These are phyloP conservation scores for Venturia pyrina DNA, from an alignment of 2,329 filamentous ascomycete genomes.

Conservation along the genomic window DNA sequence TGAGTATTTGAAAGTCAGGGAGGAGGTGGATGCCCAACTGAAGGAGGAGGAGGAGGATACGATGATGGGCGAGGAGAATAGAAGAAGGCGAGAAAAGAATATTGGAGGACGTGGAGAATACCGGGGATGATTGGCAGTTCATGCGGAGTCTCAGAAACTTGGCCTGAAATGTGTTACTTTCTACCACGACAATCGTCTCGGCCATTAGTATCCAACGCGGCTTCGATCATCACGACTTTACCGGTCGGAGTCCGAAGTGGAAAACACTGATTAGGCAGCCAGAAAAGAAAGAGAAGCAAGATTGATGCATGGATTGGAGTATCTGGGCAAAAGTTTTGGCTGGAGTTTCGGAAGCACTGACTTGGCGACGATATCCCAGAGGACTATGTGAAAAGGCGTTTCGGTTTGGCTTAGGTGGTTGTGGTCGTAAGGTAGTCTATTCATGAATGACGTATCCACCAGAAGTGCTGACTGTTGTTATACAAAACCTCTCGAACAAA, in stretches of 20 bases:
- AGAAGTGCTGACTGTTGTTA: background rate
- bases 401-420: background rate
- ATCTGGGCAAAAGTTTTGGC: background rate
- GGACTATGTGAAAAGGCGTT: background rate
- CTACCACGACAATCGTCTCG: background rate
- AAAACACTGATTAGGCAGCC: background rate
- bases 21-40: conserved; percentile 58
- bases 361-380: background rate
- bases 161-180: background rate
- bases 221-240: background rate
- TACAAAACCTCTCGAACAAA: background rate
- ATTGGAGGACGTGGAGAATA: conserved; percentile 33
- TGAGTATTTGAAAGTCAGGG: conserved; percentile 53
- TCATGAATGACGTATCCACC: background rate
- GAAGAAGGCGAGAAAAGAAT: conserved; percentile 34
- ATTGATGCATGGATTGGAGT: background rate
- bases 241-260: background rate
- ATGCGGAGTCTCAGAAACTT: background rate
- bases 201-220: background rate
- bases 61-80: conserved; percentile 43
- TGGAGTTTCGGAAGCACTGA: background rate
- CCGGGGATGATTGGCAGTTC: background rate
- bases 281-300: background rate
- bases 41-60: conserved; percentile 54
- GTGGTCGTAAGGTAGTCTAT: background rate